Conservation (phyloP, 176 grass and related monocot species). For the Aegilops sharonensis region DNA sequence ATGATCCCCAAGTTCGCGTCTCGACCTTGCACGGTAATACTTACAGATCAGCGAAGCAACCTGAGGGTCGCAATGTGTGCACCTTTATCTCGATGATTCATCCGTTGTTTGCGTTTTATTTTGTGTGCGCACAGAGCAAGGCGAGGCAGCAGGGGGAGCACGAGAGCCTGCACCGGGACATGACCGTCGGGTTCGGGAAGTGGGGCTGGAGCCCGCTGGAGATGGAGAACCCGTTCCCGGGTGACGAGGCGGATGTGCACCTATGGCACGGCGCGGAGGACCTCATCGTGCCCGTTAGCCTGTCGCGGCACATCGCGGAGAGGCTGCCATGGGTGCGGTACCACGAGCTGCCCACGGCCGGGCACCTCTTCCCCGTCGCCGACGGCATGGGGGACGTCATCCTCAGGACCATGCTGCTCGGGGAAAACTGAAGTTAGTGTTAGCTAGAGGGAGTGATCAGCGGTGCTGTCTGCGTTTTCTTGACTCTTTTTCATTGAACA, state of each 20-base stretch:
- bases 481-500: too few relatives aligned
- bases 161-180: conserved; percentile 12
- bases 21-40: conserved; percentile 30
- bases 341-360: conserved; percentile 70
- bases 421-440: conserved; percentile 15
- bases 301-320: conserved; percentile 65
- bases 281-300: conserved; percentile 57
- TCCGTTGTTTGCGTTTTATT: neutral
- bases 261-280: conserved; percentile 84
- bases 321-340: conserved; percentile 69
- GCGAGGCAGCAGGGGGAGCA: conserved; percentile 32
- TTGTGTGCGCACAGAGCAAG: conserved; percentile 28
- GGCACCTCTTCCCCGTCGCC: conserved; percentile 64
- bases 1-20: conserved; percentile 39
- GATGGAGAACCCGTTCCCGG: conserved; percentile 73
- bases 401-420: conserved; percentile 47
- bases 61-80: neutral
- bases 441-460: neutral
- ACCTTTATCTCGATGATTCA: neutral
- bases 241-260: conserved; percentile 59
- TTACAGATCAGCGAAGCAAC: too few relatives aligned
- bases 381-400: conserved; percentile 68
- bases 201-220: conserved; percentile 39
- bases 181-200: conserved; percentile 2
- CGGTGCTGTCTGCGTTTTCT: neutral